A percentile compares a stretch with the other conserved stretches of the same genome.
These are phyloP conservation scores for Euryodendron excelsum DNA, from an alignment of 148 eudicot species.

Conservation along the genomic window DNA sequence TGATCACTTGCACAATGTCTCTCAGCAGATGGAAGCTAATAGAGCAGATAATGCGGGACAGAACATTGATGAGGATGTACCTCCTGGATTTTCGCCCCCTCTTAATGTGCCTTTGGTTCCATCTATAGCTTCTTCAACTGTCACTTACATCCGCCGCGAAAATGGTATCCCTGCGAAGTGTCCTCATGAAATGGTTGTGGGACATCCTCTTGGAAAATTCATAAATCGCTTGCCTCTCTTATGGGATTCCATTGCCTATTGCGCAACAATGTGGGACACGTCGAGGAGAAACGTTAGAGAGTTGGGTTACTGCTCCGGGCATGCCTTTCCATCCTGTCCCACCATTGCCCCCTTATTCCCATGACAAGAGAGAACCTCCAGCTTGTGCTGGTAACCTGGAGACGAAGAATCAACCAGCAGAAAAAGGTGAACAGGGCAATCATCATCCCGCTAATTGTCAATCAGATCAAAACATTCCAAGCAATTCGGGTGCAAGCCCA, in stretches of 20 bases:
- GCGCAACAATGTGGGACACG: conserved; percentile 55
- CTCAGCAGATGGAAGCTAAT: conserved; percentile 3
- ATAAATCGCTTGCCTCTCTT: conserved; percentile 48
- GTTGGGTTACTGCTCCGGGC: conserved; percentile 78
- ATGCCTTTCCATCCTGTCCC: conserved; percentile 81
- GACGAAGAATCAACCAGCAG: conserved; percentile 16
- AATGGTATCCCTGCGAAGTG: conserved; percentile 8
- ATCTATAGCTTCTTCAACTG: conserved; percentile 21
- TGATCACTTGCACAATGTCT: background rate
- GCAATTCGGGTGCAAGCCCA: conserved; percentile 30
- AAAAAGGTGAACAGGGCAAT: conserved; percentile 20
- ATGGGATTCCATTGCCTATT: conserved; percentile 59
- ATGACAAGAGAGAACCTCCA: conserved; percentile 18
- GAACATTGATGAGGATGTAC: conserved; percentile 20
- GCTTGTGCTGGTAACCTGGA: conserved; percentile 17
- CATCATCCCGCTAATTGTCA: background rate
- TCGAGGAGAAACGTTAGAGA: conserved; percentile 30
- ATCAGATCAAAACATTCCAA: conserved; percentile 38
- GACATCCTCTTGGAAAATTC: conserved; percentile 54
- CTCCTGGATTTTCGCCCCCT: conserved; percentile 49
- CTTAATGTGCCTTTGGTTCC: conserved; percentile 43
- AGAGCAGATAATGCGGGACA: conserved; percentile 24
- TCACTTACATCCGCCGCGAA: conserved; percentile 4
- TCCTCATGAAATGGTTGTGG: conserved; percentile 41
- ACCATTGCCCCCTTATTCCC: conserved; percentile 72